Evolutionary conservation across 495 filamentous ascomycete genomes (phyloP), one percentile per base, ranked within the genome.

Genomic region (Talaromyces nanjingensis): DNA sequence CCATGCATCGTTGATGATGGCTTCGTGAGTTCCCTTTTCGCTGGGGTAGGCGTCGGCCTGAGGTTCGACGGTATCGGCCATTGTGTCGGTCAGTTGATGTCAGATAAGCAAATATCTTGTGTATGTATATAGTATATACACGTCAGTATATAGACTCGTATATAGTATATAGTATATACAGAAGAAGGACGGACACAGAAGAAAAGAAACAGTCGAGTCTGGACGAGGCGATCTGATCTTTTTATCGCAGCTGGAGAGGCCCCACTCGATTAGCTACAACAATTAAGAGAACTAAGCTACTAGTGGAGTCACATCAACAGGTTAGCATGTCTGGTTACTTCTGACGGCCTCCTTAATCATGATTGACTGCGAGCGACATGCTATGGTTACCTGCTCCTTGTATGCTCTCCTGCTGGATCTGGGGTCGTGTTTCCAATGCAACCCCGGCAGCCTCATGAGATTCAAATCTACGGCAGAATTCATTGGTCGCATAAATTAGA

Each of bases 181-280:
- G 55, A 59, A 37, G 29, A 59, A 4, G 14, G 54, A 27, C 16
- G 16, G 24, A 33, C 31, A 33, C 18, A 11, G 16, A 20, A 18
- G 31, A 59, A 27, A 25, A 33, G 54, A 34, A 31, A 49, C 20
- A 20, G 5, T 20, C 18, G 45, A 49, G n/a, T 56, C 24, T 54
- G 18, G 18, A 22, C 49, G 53, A 25, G 53, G 53, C 53, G 53
- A 56, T 25, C 22, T 29, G 53, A 27, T 29, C 27, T 56, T 27
- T 56, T 56, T 56, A 56, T 56, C 53, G 53, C 5, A 56, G 53
- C 53, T 56, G 53, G 53, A 56, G 53, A 25, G 27, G 18, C 49
- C 27, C 53, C 53, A 56, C 53, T 56, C 53, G 53, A 22, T 49
- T 49, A 49, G 45, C 45, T 49, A 20, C n/a, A n/a, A n/a, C n/a